Conservation (phyloP, 2,329 filamentous ascomycete species). For the Penicillium janthinellum region DNA sequence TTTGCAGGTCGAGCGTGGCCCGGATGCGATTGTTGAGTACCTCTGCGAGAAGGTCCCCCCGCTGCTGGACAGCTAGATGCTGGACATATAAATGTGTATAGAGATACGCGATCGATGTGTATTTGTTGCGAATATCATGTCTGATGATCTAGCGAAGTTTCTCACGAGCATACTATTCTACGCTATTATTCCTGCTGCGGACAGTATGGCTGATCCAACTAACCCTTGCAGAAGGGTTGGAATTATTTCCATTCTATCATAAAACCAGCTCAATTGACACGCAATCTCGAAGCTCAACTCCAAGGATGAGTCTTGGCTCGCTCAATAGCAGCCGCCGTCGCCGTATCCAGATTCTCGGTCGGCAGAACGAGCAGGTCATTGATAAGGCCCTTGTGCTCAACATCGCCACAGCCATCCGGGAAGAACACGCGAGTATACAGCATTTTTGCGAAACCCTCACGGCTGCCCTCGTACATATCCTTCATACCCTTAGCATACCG, state of each 20-base stretch:
- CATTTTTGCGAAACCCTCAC: conserved; percentile 47
- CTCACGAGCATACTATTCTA: neutral
- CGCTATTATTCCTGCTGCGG: neutral
- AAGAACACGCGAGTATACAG: conserved; percentile 60
- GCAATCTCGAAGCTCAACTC: neutral
- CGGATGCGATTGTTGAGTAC: conserved; percentile 48
- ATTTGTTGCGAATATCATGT: conserved; percentile 4
- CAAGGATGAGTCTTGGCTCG: conserved; percentile 2
- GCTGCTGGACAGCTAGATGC: conserved; percentile 36
- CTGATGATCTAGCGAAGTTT: neutral
- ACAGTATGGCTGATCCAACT: neutral
- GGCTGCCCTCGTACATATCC: conserved; percentile 46
- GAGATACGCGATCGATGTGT: conserved; percentile 6
- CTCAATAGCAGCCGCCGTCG: conserved; percentile 52
- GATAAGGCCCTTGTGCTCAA: conserved; percentile 39
- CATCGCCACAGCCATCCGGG: conserved; percentile 43
- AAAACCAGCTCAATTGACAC: neutral
- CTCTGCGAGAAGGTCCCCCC: conserved; percentile 44
- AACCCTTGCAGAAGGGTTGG: neutral
- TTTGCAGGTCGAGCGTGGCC: conserved; percentile 46
- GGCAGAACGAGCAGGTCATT: conserved; percentile 59
- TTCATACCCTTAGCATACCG: conserved; percentile 52
- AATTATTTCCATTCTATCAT: neutral
- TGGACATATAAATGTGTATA: neutral
- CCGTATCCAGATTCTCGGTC: conserved; percentile 60